These are phyloP conservation scores for Porcisia hertigi DNA, from an alignment of 208 protist species.

Conservation along the genomic window DNA sequence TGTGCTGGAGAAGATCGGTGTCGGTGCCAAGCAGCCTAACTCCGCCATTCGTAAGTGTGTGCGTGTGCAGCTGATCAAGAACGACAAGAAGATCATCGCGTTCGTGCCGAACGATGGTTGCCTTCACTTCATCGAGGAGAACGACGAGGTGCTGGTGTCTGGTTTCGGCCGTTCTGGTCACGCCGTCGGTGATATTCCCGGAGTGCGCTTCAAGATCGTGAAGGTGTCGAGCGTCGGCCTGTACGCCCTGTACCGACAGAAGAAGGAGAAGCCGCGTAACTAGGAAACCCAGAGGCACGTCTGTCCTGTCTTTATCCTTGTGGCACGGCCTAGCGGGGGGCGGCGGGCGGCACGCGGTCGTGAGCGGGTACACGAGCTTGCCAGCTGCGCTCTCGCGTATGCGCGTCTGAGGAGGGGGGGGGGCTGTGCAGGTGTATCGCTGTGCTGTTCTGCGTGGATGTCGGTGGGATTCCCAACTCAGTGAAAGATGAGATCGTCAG, in stretches of 20 bases:
- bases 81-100: conserved; percentile 99
- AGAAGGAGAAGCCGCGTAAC: conserved; percentile 98
- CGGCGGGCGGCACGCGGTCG: background rate
- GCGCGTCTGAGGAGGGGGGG: conserved; percentile 73
- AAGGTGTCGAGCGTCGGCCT: conserved; percentile 99
- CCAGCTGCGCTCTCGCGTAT: background rate
- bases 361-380: background rate
- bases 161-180: conserved; percentile 99
- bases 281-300: background rate
- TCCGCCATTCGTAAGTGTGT: conserved; percentile 99
- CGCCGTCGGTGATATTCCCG: conserved; percentile 99
- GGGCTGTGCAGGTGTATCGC: background rate
- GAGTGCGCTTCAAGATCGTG: conserved; percentile 99
- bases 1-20: conserved; percentile 99
- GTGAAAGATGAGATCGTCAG: too few species aligned
- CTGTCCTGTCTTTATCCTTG: background rate
- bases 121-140: conserved; percentile 99
- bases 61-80: conserved; percentile 99
- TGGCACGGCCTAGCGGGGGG: background rate
- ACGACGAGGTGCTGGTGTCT: conserved; percentile 99
- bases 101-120: conserved; percentile 99
- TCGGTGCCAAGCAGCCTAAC: conserved; percentile 99
- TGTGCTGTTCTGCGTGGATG: too few species aligned
- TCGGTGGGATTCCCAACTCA: too few species aligned
- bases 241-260: conserved; percentile 97